Evolutionary conservation across 2,329 filamentous ascomycete species (phyloP).

Genomic region (Calonectria fujianensis): DNA sequence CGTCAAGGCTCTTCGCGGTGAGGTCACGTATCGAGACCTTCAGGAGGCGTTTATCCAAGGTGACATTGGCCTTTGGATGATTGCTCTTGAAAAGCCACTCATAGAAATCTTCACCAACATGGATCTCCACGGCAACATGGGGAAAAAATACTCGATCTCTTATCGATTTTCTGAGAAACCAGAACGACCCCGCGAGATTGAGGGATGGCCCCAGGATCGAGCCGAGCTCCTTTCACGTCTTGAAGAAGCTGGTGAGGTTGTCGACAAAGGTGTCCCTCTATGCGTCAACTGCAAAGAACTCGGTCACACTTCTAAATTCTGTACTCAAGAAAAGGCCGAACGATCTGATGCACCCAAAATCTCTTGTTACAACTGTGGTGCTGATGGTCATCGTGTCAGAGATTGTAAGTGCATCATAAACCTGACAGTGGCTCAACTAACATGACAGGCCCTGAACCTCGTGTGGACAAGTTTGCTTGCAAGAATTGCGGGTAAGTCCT

Average conservation of each 20-base stretch:
- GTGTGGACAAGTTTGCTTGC: slow-evolving; percentile 79
- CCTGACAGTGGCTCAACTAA: slow-evolving; percentile 38
- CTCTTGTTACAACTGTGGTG: slow-evolving; percentile 79
- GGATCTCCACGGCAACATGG: slow-evolving; percentile 81
- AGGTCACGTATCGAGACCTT: slow-evolving; percentile 75
- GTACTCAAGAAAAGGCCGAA: slow-evolving; percentile 75
- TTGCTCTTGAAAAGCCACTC: slow-evolving; percentile 75
- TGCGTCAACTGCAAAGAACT: slow-evolving; percentile 79
- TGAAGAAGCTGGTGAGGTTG: slow-evolving; percentile 78
- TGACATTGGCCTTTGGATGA: slow-evolving; percentile 74
- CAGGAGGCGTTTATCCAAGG: slow-evolving; percentile 76
- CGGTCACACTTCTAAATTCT: slow-evolving; percentile 78
- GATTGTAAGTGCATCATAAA: slow-evolving; percentile 74
- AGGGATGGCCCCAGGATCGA: slow-evolving; percentile 74
- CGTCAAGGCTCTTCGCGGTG: slow-evolving; percentile 73
- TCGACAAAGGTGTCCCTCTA: slow-evolving; percentile 74
- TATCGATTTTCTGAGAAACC: slow-evolving; percentile 77
- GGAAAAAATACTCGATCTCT: slow-evolving; percentile 78
- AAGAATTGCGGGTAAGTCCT: slow-evolving; percentile 76
- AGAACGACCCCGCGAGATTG: slow-evolving; percentile 74
- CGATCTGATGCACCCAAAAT: slow-evolving; percentile 66
- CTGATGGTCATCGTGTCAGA: slow-evolving; percentile 79
- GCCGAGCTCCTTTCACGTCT: slow-evolving; percentile 79
- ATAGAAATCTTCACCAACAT: slow-evolving; percentile 79
- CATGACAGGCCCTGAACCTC: slow-evolving; percentile 71